phyloP scores from a whole-genome alignment of 164 flowering plant genomes.

The Vitis rotundifolia region DNA sequence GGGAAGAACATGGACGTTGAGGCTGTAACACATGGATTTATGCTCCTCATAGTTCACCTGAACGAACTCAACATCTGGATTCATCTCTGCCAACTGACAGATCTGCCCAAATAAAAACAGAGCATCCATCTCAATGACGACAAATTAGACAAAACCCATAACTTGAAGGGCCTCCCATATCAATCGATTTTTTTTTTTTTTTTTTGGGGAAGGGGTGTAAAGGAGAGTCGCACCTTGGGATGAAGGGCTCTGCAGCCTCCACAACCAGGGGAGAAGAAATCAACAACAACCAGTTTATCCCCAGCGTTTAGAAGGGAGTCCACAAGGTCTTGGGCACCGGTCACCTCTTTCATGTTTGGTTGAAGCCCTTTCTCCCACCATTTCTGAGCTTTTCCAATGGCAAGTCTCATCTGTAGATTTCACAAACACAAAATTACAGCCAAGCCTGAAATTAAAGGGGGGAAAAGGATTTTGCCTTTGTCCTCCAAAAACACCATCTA shows the following conservation, averaged over 20 bases:
- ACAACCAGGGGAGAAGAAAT: constrained; percentile 87
- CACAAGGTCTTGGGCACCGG: constrained; percentile 68
- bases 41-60: constrained; percentile 82
- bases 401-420: constrained; percentile 33
- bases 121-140: background rate
- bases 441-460: background rate
- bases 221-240: constrained; percentile 59
- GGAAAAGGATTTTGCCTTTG: too few species aligned
- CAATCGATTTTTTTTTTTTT: too few species aligned
- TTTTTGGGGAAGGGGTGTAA: too few species aligned
- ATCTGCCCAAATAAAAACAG: constrained; percentile 38
- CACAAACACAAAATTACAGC: background rate
- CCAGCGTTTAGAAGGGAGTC: constrained; percentile 64
- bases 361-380: constrained; percentile 88
- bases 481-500: too few species aligned
- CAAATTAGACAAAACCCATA: too few species aligned
- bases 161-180: too few species aligned
- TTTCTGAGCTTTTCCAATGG: constrained; percentile 53
- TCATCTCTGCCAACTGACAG: constrained; percentile 79
- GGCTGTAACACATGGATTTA: constrained; percentile 84
- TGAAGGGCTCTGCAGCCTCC: constrained; percentile 93
- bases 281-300: constrained; percentile 67
- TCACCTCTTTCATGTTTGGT: constrained; percentile 72
- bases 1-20: constrained; percentile 84
- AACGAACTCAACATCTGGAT: constrained; percentile 71